Evolutionary conservation across 2,329 filamentous ascomycete species (phyloP).

Genomic region (Tympanopsis confertula): DNA sequence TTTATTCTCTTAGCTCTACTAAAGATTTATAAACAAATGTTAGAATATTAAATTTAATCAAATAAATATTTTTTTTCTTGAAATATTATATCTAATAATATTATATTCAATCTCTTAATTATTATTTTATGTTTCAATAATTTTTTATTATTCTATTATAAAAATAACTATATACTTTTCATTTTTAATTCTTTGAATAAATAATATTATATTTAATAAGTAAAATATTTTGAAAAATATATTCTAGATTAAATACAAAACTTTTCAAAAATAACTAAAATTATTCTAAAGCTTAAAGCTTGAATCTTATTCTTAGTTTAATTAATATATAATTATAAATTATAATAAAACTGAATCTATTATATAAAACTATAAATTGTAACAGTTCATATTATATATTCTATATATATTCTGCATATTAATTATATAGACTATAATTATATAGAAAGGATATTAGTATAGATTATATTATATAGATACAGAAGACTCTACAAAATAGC

Average conservation of each 20-base stretch:
- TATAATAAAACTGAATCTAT: not conserved
- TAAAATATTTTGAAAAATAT: not conserved
- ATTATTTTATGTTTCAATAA: not conserved
- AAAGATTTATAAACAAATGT: not conserved
- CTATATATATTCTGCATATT: too few relatives aligned
- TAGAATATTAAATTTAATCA: not conserved
- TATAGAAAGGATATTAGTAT: too few relatives aligned
- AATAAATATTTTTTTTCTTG: not conserved
- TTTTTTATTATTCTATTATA: not conserved
- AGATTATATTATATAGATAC: too few relatives aligned
- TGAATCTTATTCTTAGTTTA: not conserved
- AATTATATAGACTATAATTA: too few relatives aligned
- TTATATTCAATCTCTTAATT: too few relatives aligned
- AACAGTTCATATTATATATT: not conserved
- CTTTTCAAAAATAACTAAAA: not conserved
- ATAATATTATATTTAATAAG: slow-evolving; percentile 1
- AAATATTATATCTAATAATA: not conserved
- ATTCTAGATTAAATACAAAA: not conserved
- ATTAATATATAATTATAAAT: not conserved
- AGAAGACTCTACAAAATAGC: too few relatives aligned
- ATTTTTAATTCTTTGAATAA: slow-evolving; percentile 1
- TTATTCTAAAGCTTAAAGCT: not conserved
- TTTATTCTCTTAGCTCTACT: slow-evolving; percentile 1
- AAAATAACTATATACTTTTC: not conserved
- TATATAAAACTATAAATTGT: not conserved